Evolutionary conservation across 176 grass and related monocot genomes (phyloP), one percentile per base, ranked within the genome.

Genomic region (Cocos nucifera): DNA sequence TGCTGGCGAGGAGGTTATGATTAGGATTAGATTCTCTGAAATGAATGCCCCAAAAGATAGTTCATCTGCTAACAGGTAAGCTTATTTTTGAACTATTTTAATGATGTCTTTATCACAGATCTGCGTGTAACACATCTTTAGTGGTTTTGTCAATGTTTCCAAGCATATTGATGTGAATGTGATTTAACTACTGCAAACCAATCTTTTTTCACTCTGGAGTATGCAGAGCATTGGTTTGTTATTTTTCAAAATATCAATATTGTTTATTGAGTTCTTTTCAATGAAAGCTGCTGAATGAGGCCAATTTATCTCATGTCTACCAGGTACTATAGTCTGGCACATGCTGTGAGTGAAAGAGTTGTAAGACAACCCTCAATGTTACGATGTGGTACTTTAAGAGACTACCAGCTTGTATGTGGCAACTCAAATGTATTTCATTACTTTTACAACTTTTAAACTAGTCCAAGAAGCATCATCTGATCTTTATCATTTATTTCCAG

Each of bases 41-140:
- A 98, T 98, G 94, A 98, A 98, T 63, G 94, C 88, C n/a, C 94
- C 88, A 58, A 93, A 64, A 72, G 94, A 93, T 16, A 89, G 73
- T 67, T 58, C 70, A 7, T 86, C 84, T 74, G 94, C 59, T 83
- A 98, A 98, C 79, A 98, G 92, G 94, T 95, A 87, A 82, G 82
- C 63, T 58, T 24, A 4, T 51, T 25, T 55, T 39, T 16, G 19
- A 32, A 32, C 22, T 21, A 20, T 44, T 20, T 6, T 21, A 17
- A 39, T 35, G 30, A 35, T 56, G 6, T 0, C 20, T 19, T 32
- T 35, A 20, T 21, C 19, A 35, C 8, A 6, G 21, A 18, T 20
- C 0, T 27, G 26, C 10, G n/a, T 22, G 8, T 52, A 26, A 2
- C 17, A 14, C 35, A 44, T 12, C 35, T 12, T 44, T 44, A 44